Evolutionary conservation across 805 yeast species (phyloP), one percentile per base, ranked within the genome.

Genomic region (Wickerhamiella allomyrinae): DNA sequence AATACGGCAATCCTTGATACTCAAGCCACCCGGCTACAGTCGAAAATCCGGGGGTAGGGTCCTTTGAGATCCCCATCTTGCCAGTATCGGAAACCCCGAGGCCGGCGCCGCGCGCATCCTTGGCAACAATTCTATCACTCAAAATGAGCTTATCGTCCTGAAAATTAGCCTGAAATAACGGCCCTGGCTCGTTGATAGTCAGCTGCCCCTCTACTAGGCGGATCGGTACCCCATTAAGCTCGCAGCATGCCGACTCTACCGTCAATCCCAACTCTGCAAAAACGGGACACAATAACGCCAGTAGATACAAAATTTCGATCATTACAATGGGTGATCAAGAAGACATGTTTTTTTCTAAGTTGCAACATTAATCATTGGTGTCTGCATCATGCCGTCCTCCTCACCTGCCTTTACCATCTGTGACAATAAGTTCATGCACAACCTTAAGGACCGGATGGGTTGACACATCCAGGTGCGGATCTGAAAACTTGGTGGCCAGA

Each of bases 401-500:
- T 27, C 31, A 27, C 31, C 29, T 15, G 8, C 43, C 43, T n/a
- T 42, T 36, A 2, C 64, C 65, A 33, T 58, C 60, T 3, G 51
- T 48, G 29, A 53, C 57, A 17, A 63, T 45, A 25, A 63, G 49
- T 37, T 52, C 56, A 29, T 49, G 49, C 5, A 62, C 64, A 5
- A 54, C 46, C 20, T 45, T 35, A 10, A 62, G 43, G 17, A 62
- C 53, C 13, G 53, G 56, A 35, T 57, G 53, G 8, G 44, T 44
- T 6, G 54, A 47, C 15, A 59, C 44, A 29, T 56, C 58, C 5
- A 46, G 34, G n/a, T 41, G 37, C 1, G 82, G 80, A 25, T 60
- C 61, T 17, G 67, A 74, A 36, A 87, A 63, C 49, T 75, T 75
- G 19, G 67, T 69, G 34, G 73, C 79, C 42, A 89, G 71, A 0